Base-by-base conservation (phyloP, 2,329 filamentous ascomycete genomes). In the Fusarium proliferatum region DNA sequence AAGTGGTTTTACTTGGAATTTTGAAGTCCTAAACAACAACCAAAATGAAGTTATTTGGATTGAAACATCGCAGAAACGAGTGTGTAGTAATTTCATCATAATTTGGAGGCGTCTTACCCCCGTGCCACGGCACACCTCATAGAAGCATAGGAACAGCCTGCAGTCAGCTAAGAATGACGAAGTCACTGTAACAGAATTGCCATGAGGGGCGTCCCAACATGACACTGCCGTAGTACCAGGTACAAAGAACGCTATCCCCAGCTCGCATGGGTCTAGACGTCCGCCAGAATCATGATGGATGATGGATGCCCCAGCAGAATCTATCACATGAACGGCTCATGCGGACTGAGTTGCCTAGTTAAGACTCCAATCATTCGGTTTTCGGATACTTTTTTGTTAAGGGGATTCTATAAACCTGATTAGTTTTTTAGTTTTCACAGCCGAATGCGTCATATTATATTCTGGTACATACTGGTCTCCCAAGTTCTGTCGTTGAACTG, bases 251-350 rank as follows among this genome's bases (percentile, higher is more conserved):
- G n/a, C 51, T 73, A 69, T 71, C 55, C 67, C 64, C 67, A 64
- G 66, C 45, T 71, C 41, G 49, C 71, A 73, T 56, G 71, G 71
- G 52, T 74, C 71, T 58, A 61, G 71, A 55, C 36, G 26, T 64
- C 55, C 39, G 21, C 55, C 67, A 53, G 69, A 49, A 72, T 65
- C 69, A 74, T 69, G 69, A 59, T 60, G 62, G 59, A 64, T 42
- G 55, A 64, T 56, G 59, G 63, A 61, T 38, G 62, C 67, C 71
- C 71, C 71, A 68, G 62, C 71, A 60, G 63, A 72, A 74, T 73
- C 59, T 59, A 74, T 73, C 71, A 73, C 71, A 73, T 73, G 70
- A 55, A 72, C 64, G 63, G 53, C 43, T 66, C 70, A 58, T 46
- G 43, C 55, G 58, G 69, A 63, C 69, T 58, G 49, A 59, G 62